A percentile compares a stretch with the other conserved stretches of the same genome.
Conservation (phyloP, 2,329 filamentous ascomycete species). For the Hymenoscyphus occultus region DNA sequence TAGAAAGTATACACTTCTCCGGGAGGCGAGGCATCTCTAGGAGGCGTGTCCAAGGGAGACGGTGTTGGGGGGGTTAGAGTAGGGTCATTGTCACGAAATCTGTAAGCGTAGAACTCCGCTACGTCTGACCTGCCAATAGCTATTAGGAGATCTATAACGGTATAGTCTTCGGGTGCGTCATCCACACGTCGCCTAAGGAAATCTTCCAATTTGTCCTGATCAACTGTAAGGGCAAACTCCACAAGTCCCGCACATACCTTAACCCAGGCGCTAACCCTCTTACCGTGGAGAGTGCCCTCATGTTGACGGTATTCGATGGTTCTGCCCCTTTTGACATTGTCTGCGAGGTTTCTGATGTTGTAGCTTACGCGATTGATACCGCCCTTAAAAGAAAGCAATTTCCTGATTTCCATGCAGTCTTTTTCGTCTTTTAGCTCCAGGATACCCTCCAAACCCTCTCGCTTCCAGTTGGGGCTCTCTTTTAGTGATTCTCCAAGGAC, state of each 20-base stretch:
- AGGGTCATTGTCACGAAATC: background rate
- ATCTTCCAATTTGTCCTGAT: background rate
- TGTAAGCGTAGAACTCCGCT: background rate
- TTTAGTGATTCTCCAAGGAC: background rate
- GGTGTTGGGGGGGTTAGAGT: no score
- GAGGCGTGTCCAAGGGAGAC: no score
- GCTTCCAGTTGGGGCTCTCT: background rate
- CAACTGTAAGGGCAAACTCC: slow-evolving; percentile 2
- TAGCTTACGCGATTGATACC: background rate
- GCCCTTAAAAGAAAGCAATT: background rate
- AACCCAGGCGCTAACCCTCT: background rate
- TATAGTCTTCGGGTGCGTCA: background rate
- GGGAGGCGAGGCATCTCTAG: no score
- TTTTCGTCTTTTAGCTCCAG: background rate
- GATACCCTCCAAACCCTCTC: background rate
- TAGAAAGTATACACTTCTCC: no score
- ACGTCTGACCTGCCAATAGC: background rate
- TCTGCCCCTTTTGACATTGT: background rate
- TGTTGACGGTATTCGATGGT: background rate
- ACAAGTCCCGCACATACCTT: slow-evolving; percentile 6
- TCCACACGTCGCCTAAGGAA: background rate
- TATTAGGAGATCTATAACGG: background rate
- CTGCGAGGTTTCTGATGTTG: background rate
- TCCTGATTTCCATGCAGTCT: background rate
- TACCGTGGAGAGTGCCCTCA: background rate